Conservation (phyloP, 2,329 filamentous ascomycete genomes). For the Mycogone perniciosa region DNA sequence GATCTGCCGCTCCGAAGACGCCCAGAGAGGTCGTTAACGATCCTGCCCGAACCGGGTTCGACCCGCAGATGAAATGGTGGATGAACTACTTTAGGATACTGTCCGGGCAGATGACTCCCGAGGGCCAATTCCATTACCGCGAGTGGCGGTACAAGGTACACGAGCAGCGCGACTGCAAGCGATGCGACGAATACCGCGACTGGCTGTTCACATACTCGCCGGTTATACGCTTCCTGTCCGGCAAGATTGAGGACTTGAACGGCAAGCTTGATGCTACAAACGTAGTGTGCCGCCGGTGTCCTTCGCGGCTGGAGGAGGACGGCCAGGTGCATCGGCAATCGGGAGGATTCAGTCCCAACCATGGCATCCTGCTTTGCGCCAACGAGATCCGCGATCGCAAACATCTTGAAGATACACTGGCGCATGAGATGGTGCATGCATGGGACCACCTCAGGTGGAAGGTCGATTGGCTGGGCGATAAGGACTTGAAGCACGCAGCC, state of each 20-base stretch:
- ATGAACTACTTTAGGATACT: slow-evolving; percentile 82
- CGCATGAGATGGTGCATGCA: slow-evolving; percentile 97
- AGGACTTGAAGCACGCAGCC: slow-evolving; percentile 77
- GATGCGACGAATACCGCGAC: slow-evolving; percentile 75
- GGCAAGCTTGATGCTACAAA: slow-evolving; percentile 67
- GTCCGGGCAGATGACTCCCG: slow-evolving; percentile 61
- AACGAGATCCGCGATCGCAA: slow-evolving; percentile 77
- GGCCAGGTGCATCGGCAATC: slow-evolving; percentile 58
- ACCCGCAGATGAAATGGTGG: slow-evolving; percentile 59
- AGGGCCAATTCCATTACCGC: slow-evolving; percentile 70
- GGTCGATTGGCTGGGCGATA: slow-evolving; percentile 68
- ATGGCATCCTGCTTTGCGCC: slow-evolving; percentile 87
- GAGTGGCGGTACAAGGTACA: slow-evolving; percentile 67
- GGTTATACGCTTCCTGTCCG: slow-evolving; percentile 76
- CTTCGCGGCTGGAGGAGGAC: slow-evolving; percentile 47
- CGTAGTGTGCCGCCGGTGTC: slow-evolving; percentile 77
- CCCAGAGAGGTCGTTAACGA: slow-evolving; percentile 46
- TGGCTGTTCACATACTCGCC: slow-evolving; percentile 82
- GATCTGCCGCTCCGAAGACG: slow-evolving; percentile 5
- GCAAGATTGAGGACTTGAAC: slow-evolving; percentile 74
- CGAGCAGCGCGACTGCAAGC: slow-evolving; percentile 70
- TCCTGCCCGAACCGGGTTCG: slow-evolving; percentile 56
- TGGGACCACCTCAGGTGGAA: slow-evolving; percentile 92
- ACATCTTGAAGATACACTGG: slow-evolving; percentile 87
- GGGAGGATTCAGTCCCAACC: slow-evolving; percentile 79